Evolutionary conservation across 139 green algal genomes (phyloP), one percentile per base, ranked within the genome.

Genomic region (Chlorella sp.): DNA sequence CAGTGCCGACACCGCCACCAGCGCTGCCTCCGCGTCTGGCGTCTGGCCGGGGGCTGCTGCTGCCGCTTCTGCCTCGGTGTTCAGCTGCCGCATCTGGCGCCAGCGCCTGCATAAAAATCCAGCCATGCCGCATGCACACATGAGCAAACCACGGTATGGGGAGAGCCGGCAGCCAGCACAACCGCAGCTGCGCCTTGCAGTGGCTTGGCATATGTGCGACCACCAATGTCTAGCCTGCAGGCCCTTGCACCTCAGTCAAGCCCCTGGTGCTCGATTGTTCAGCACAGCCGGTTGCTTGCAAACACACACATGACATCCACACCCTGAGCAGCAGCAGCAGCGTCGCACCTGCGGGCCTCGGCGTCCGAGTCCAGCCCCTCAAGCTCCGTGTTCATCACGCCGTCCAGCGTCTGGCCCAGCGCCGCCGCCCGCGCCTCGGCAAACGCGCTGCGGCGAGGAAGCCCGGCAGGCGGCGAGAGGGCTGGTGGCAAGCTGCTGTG

Each of bases 331-430:
- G 18, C 68, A 74, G 13, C 16, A 36, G 28, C 71, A 17, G 11
- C 34, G 12, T 57, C 20, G 11, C 81, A 56, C 81, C 74, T 72
- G 21, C 86, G 72, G 1, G 55, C 80, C 69, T 80, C 80, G 13
- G 70, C 68, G 30, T 87, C 79, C 23, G n/a, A 65, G 4, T 68
- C 60, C 69, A 87, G 65, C 38, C 70, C 86, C 38, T 67, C 70
- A 12, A 90, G 60, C 60, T 72, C 76, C 17, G 70, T 64, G 26
- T 34, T 87, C 4, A 76, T 18, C 47, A 89, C 38, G 5, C 64
- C 78, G 36, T 86, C 87, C 28, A 88, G 79, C 6, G 87, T 80
- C 57, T 73, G 38, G 4, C 86, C 86, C 60, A 93, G 84, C 36
- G 87, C 64, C 23, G 78, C 71, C 13, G 73, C 78, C 4, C 90